Percentiles rank a stretch among this genome's conserved stretches.
Conservation (phyloP, 169 alveolate species). For the Eimeria praecox region DNA sequence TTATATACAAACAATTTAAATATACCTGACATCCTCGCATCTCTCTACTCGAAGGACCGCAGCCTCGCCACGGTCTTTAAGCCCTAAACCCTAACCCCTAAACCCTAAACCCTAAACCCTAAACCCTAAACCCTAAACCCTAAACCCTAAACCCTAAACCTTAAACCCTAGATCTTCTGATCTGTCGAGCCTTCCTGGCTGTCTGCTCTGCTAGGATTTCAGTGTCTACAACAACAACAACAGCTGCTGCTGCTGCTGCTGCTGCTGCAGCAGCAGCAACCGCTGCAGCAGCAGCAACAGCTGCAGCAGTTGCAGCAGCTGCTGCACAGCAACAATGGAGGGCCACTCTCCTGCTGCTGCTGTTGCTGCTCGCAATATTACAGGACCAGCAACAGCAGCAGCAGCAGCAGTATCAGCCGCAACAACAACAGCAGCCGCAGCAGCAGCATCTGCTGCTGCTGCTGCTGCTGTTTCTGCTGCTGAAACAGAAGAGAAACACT, state of each 20-base stretch:
- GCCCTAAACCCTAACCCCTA: constrained; percentile 13
- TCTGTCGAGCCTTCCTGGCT: background rate
- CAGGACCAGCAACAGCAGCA: background rate
- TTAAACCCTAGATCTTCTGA: background rate
- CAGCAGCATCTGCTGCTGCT: background rate
- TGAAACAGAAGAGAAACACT: too few relatives aligned
- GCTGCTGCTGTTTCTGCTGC: too few relatives aligned
- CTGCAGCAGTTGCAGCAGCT: background rate
- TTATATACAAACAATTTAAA: too few relatives aligned
- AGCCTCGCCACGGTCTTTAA: background rate
- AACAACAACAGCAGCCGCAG: background rate
- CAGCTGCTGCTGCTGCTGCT: background rate
- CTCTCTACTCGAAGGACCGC: too few relatives aligned
- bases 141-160: constrained; percentile 48
- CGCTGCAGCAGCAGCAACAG: background rate
- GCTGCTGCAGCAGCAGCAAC: constrained; percentile 5
- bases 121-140: constrained; percentile 36
- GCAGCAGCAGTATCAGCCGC: background rate
- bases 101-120: background rate
- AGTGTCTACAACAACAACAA: background rate
- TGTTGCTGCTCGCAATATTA: too few relatives aligned
- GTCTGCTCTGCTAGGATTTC: background rate
- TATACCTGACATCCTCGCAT: too few relatives aligned
- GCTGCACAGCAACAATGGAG: too few relatives aligned
- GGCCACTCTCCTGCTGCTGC: too few relatives aligned